phyloP scores from a whole-genome alignment of 1,139 yeast species.

The Blastobotrys ciferrii region DNA sequence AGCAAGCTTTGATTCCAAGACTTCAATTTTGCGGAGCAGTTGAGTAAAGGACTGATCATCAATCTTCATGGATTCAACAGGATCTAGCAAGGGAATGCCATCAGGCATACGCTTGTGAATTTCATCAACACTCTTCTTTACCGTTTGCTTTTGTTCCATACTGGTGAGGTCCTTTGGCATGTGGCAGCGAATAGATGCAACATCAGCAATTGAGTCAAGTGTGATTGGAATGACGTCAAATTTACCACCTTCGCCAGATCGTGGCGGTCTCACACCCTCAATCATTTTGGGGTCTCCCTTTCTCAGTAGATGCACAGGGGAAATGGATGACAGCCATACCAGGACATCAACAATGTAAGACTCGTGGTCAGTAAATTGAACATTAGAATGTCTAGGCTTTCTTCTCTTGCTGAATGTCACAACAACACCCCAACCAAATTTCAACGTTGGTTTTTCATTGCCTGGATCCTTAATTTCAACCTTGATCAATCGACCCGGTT shows the following conservation, averaged over 20 bases:
- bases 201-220: slow-evolving; percentile 65
- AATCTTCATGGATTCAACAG: slow-evolving; percentile 88
- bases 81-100: slow-evolving; percentile 86
- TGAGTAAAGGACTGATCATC: slow-evolving; percentile 71
- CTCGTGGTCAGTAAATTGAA: slow-evolving; percentile 71
- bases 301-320: slow-evolving; percentile 44
- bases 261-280: slow-evolving; percentile 85
- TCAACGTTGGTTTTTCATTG: slow-evolving; percentile 34
- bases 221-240: slow-evolving; percentile 85
- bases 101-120: slow-evolving; percentile 82
- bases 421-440: slow-evolving; percentile 96
- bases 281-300: slow-evolving; percentile 66
- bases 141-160: slow-evolving; percentile 65
- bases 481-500: slow-evolving; percentile 81
- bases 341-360: slow-evolving; percentile 84
- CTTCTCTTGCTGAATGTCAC: slow-evolving; percentile 70
- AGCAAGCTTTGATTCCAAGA: slow-evolving; percentile 68
- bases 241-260: slow-evolving; percentile 62
- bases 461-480: slow-evolving; percentile 48
- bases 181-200: slow-evolving; percentile 77
- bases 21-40: slow-evolving; percentile 73
- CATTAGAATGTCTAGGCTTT: slow-evolving; percentile 24
- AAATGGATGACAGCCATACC: slow-evolving; percentile 63
- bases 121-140: slow-evolving; percentile 75
- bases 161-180: slow-evolving; percentile 79